Evolutionary conservation across 306 rosid genomes (phyloP), one percentile per base, ranked within the genome.

Genomic region (Cicer arietinum): DNA sequence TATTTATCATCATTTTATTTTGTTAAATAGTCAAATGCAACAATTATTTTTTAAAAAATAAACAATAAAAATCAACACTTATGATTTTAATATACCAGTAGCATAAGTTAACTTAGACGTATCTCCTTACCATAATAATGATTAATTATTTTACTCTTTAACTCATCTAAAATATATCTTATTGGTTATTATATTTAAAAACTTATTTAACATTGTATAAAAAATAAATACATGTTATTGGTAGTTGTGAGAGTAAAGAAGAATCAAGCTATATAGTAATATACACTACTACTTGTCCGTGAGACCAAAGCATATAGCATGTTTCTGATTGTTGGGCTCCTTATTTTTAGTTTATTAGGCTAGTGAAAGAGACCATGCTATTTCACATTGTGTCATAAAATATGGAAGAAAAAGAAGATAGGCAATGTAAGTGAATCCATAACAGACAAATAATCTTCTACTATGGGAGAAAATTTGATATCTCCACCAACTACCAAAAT

Each of bases 281-380:
- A 60, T 7, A 52, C 37, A 52, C 22, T 14, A 52, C 5, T 10
- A 22, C 2, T 61, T 51, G 48, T 17, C n/a, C 40, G 54, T 43
- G 71, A 71, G 67, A 56, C 11, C 48, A 30, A 53, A 63, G 25
- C 47, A 79, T n/a, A 16, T 35, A 37, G 8, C 30, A 66, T 57
- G 45, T 39, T 17, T 37, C 63, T 66, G 30, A 59, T 72, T 52
- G 50, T 53, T 63, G 59, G 66, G 11, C 42, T 62, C 44, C n/a
- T 67, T 67, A n/a, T 54, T 54, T 52, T 51, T n/a, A 44, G 51
- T 47, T 66, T 79, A 10, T 66, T 79, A 10, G 64, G 54, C 35
- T 47, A 22, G 53, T 64, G 35, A 74, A 74, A 6, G 22, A 48
- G 42, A 43, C 18, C 50, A 30, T 48, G 13, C 13, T 51, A 68